Percentiles rank a stretch among this genome's conserved stretches.
These are phyloP conservation scores for Saturnispora gosingensis DNA, from an alignment of 805 yeast genomes.

Conservation along the genomic window DNA sequence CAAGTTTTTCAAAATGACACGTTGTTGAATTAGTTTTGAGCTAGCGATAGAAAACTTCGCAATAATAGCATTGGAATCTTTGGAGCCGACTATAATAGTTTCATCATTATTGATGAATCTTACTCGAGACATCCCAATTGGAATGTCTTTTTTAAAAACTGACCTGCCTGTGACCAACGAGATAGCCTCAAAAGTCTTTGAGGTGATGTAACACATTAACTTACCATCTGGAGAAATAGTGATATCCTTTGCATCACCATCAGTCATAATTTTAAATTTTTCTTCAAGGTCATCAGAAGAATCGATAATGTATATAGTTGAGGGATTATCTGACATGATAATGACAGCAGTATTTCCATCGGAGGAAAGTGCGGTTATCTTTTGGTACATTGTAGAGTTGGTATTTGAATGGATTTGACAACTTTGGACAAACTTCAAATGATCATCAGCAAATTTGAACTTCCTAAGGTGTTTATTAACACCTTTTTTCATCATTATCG, in stretches of 20 bases:
- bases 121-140: conserved; percentile 25
- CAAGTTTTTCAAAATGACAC: conserved; percentile 36
- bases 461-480: conserved; percentile 66
- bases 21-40: conserved; percentile 34
- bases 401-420: conserved; percentile 46
- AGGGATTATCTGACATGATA: conserved; percentile 59
- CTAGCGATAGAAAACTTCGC: conserved; percentile 36
- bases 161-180: conserved; percentile 40
- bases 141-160: conserved; percentile 22
- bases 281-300: conserved; percentile 41
- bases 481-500: conserved; percentile 47
- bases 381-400: conserved; percentile 51
- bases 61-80: conserved; percentile 36
- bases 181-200: conserved; percentile 41
- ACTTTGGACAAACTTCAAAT: conserved; percentile 49
- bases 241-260: conserved; percentile 52
- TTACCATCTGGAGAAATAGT: conserved; percentile 60
- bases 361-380: conserved; percentile 46
- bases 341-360: conserved; percentile 59
- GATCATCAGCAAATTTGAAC: conserved; percentile 49
- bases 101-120: conserved; percentile 27
- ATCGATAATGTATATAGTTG: conserved; percentile 53
- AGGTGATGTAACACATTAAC: conserved; percentile 54
- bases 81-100: conserved; percentile 36
- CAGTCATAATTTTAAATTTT: conserved; percentile 44